Conservation (phyloP, 441 rosid genomes). For the Raphanus hybrid region DNA sequence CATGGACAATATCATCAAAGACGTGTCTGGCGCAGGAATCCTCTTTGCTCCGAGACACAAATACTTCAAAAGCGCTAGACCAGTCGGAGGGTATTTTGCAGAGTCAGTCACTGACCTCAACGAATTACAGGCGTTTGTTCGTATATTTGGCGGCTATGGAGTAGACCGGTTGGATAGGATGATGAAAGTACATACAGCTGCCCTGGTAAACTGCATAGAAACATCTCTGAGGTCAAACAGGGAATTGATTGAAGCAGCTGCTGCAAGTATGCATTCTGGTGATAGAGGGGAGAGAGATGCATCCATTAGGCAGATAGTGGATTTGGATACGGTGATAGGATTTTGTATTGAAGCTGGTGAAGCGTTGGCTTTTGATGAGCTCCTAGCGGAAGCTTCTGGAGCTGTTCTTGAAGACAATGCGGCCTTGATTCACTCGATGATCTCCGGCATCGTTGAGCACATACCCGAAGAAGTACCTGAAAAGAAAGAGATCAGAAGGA, state of each 20-base stretch:
- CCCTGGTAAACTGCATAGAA: conserved; percentile 94
- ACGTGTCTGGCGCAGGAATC: conserved; percentile 92
- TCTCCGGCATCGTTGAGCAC: conserved; percentile 77
- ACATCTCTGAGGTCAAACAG: conserved; percentile 90
- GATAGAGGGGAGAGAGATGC: conserved; percentile 91
- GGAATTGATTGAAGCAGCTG: conserved; percentile 85
- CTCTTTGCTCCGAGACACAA: conserved; percentile 88
- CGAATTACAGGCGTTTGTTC: conserved; percentile 88
- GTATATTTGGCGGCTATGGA: conserved; percentile 95
- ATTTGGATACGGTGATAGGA: conserved; percentile 91
- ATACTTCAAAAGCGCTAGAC: conserved; percentile 98
- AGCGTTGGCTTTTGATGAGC: conserved; percentile 92
- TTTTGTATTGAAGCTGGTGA: conserved; percentile 98
- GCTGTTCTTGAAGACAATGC: conserved; percentile 87
- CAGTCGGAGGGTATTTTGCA: conserved; percentile 98
- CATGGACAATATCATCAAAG: conserved; percentile 97
- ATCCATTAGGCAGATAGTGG: conserved; percentile 81
- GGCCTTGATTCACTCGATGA: conserved; percentile 81
- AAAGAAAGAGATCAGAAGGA: conserved; percentile 84
- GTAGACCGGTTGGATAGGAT: conserved; percentile 89
- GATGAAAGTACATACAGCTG: conserved; percentile 98
- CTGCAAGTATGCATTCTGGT: conserved; percentile 95
- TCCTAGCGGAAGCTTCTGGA: conserved; percentile 95
- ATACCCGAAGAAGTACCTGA: conserved; percentile 90
- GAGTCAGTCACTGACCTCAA: conserved; percentile 94